Conservation (phyloP, 2,329 filamentous ascomycete species). For the Beauveria australis region DNA sequence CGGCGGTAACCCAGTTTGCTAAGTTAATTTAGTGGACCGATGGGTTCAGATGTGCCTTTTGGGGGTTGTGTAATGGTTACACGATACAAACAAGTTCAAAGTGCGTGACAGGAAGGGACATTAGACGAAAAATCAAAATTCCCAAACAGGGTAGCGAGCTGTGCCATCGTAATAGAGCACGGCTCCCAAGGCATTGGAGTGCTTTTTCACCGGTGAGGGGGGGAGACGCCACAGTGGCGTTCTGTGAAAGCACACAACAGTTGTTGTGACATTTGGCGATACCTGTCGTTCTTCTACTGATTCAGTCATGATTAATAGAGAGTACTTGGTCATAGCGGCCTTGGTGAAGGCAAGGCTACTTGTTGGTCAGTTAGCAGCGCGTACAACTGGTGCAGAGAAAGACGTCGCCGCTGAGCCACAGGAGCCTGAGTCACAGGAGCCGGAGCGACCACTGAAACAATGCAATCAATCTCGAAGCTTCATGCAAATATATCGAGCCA, state of each 20-base stretch:
- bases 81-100: not conserved
- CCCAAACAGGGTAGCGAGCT: not conserved
- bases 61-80: not conserved
- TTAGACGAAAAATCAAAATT: not conserved
- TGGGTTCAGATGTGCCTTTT: not conserved
- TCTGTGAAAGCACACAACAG: not conserved
- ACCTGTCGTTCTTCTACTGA: not conserved
- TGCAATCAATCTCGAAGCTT: not conserved
- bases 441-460: too few species aligned
- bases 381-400: too few species aligned
- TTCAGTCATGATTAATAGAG: not conserved
- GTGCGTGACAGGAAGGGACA: not conserved
- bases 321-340: too few species aligned
- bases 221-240: not conserved
- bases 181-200: too few species aligned
- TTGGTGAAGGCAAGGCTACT: not conserved
- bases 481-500: not conserved
- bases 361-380: too few species aligned
- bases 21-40: not conserved
- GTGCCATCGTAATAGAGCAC: not conserved
- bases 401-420: too few species aligned
- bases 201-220: not conserved
- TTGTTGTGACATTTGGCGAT: not conserved
- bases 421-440: too few species aligned
- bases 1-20: too few species aligned